Base-by-base conservation (phyloP, 2,329 filamentous ascomycete species). In the Dothiorella sarmentorum region DNA sequence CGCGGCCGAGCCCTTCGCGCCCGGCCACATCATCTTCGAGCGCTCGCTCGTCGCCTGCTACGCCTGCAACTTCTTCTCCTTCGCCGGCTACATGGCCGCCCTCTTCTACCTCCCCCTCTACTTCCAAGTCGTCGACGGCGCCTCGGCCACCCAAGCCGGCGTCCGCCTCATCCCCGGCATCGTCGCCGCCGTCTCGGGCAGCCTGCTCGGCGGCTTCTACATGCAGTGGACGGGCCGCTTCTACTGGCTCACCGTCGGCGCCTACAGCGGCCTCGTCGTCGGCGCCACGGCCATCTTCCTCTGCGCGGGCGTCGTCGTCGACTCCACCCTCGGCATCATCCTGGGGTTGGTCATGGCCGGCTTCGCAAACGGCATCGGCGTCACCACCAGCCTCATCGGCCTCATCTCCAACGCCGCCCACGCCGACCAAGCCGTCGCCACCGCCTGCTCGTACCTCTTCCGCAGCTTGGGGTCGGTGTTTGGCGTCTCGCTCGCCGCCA, bases 391-490 rank as follows among this genome's bases (percentile, higher is more conserved):
- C 0, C 80, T 92, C 31, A 85, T 91, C 45, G 87, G 81, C 1
- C 77, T 91, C 35, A 82, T 92, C 62, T 85, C 88, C 29, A 90
- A 91, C 67, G 82, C 86, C 0, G 75, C 82, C 1, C 76, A 79
- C 3, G 79, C 84, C 42, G 89, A 92, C 63, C 85, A 88, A 61
- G 88, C 90, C 2, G 82, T 92, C 1, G 87, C 86, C 3, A 88
- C 89, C 15, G 89, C 90, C 7, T 91, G 88, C 70, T 89, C 85
- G 18, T 93, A 93, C 72, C 82, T 93, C 22, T 93, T 93, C 78
- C 85, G 89, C 37, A 87, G 86, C 1, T 78, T 92, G 0, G 90
- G 84, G 10, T 82, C 79, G 15, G 83, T 85, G 9, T 79, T 85
- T 37, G 83, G 89, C 10, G 78, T 91, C 58, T 87, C 86, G n/a